Base-by-base conservation (phyloP, 2,329 filamentous ascomycete genomes). In the Aspergillus vadensis region DNA sequence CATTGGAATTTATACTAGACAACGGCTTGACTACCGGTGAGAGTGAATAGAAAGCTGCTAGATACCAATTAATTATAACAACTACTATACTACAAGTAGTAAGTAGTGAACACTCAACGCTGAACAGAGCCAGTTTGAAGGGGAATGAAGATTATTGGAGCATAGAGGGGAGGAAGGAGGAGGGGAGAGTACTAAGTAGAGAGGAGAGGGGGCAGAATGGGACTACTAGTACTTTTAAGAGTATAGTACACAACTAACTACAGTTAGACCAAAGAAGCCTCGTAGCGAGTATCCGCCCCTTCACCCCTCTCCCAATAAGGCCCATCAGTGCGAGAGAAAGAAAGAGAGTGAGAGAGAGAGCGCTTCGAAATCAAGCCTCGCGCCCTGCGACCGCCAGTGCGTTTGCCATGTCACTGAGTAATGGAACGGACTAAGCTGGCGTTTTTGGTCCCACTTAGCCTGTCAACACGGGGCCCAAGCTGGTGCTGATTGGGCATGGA, bases 381-480 rank as follows among this genome's bases (percentile, higher is more conserved):
- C 44, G 47, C 38, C 43, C 55, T 60, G n/a, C 49, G 41, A 58
- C 32, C 44, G 32, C 44, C 58, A 56, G 44, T 47, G 59, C 55
- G 56, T 57, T 61, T 59, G 55, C 57, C 59, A 61, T 62, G 62
- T 60, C 38, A 55, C 47, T 56, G 54, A 59, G 38, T 58, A 66
- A 57, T 63, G 58, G 51, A 57, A 58, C 53, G 64, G 52, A 39
- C 49, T 44, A 56, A 60, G 39, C 51, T 65, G 58, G 56, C 56
- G 56, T 59, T 61, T 53, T 53, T 44, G 41, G 54, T 48, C 54
- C 65, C 65, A 65, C 65, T 59, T 59, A 53, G 55, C 44, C 60
- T 59, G 62, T 59, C 58, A 61, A 62, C 48, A 59, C 47, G 50
- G 58, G 55, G 59, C 44, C 51, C 44, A 15, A 43, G 36, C 39